phyloP scores from a whole-genome alignment of 1,139 yeast genomes.

The Magnusiomyces tetraspermus region DNA sequence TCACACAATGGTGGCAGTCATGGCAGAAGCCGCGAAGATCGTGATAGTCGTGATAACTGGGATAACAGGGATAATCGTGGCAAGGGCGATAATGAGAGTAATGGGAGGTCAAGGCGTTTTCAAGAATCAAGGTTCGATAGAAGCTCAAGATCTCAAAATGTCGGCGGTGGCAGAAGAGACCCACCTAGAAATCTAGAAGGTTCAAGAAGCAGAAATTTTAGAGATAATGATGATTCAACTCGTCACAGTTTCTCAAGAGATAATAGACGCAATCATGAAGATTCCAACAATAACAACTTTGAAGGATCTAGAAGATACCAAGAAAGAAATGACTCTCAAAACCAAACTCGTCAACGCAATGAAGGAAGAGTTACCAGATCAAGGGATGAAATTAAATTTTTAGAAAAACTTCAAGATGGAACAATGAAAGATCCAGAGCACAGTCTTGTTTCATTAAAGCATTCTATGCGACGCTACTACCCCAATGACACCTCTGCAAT shows the following conservation, averaged over 20 bases:
- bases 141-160: neutral
- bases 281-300: neutral
- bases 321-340: neutral
- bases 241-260: too few relatives aligned
- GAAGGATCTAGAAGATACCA: neutral
- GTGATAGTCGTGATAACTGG: too few relatives aligned
- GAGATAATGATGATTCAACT: too few relatives aligned
- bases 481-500: neutral
- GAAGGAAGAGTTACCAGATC: neutral
- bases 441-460: neutral
- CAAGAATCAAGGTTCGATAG: neutral
- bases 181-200: too few relatives aligned
- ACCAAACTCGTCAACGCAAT: neutral
- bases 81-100: too few relatives aligned
- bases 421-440: neutral
- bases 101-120: too few relatives aligned
- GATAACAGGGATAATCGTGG: too few relatives aligned
- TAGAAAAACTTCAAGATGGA: neutral
- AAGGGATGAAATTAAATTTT: too few relatives aligned
- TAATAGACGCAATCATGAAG: neutral
- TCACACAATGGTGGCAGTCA: slow-evolving; percentile 5
- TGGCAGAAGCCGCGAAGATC: slow-evolving; percentile 6
- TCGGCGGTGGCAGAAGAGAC: too few relatives aligned
- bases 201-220: too few relatives aligned
- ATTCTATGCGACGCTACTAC: neutral